These are phyloP conservation scores for Delphinella strobiligena DNA, from an alignment of 2,329 filamentous ascomycete genomes.

Conservation along the genomic window DNA sequence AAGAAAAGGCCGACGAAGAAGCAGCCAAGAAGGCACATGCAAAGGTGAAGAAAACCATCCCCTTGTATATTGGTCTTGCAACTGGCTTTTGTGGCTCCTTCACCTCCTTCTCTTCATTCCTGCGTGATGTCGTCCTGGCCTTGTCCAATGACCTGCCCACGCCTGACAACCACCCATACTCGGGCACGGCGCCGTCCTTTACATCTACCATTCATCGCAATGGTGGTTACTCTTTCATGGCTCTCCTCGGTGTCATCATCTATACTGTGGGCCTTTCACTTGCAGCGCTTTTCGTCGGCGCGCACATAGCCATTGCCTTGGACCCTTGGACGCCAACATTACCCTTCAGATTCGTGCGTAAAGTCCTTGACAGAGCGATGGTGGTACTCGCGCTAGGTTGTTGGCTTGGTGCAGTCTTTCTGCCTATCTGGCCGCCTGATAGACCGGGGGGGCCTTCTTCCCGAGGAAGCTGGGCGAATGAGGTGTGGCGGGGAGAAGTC, in stretches of 20 bases:
- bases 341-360: constrained; percentile 44
- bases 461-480: constrained; percentile 24
- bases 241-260: constrained; percentile 63
- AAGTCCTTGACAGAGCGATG: constrained; percentile 49
- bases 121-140: constrained; percentile 67
- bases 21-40: constrained; percentile 20
- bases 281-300: constrained; percentile 56
- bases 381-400: constrained; percentile 57
- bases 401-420: constrained; percentile 66
- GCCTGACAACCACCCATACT: constrained; percentile 30
- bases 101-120: constrained; percentile 80
- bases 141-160: constrained; percentile 60
- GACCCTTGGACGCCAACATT: constrained; percentile 49
- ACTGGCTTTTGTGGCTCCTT: constrained; percentile 85
- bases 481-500: constrained; percentile 63
- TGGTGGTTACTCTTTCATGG: constrained; percentile 72
- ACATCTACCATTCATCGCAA: constrained; percentile 37
- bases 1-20: constrained; percentile 24
- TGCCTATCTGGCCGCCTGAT: constrained; percentile 61
- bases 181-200: constrained; percentile 14
- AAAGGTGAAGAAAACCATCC: constrained; percentile 70
- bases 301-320: constrained; percentile 57
- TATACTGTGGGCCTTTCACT: constrained; percentile 60
- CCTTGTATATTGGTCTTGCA: constrained; percentile 73
- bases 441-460: constrained; percentile 22